A percentile compares a stretch with the other conserved stretches of the same genome.
Conservation (phyloP, 2,329 filamentous ascomycete genomes). For the Tolypocladium cylindrosporum region DNA sequence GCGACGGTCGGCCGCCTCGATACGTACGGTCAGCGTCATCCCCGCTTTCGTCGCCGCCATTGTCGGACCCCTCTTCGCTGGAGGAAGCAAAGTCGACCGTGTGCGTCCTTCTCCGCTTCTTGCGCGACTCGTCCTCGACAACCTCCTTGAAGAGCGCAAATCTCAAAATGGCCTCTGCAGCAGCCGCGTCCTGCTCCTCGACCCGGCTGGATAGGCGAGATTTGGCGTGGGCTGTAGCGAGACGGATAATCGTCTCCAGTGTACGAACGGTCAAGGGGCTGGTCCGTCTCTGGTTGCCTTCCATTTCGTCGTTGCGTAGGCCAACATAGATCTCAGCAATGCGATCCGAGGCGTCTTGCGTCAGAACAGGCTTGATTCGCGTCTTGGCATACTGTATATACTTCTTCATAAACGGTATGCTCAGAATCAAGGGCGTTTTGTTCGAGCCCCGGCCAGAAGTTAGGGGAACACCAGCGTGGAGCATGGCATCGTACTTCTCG, state of each 20-base stretch:
- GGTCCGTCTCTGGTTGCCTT: slow-evolving; percentile 86
- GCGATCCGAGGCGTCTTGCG: slow-evolving; percentile 82
- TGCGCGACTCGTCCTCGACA: slow-evolving; percentile 65
- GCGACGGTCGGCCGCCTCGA: slow-evolving; percentile 25
- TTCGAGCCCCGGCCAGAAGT: slow-evolving; percentile 63
- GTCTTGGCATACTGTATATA: slow-evolving; percentile 98
- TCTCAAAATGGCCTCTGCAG: slow-evolving; percentile 80
- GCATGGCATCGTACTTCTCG: slow-evolving; percentile 93
- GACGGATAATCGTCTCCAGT: slow-evolving; percentile 93
- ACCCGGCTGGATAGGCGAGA: slow-evolving; percentile 78
- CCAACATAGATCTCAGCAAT: slow-evolving; percentile 88
- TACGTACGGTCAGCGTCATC: slow-evolving; percentile 52
- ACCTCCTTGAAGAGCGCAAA: slow-evolving; percentile 98
- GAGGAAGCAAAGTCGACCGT: slow-evolving; percentile 47
- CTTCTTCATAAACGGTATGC: slow-evolving; percentile 98
- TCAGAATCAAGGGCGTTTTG: slow-evolving; percentile 77
- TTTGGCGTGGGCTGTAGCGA: slow-evolving; percentile 93
- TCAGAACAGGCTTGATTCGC: slow-evolving; percentile 79
- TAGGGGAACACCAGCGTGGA: slow-evolving; percentile 80
- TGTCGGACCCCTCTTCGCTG: slow-evolving; percentile 47
- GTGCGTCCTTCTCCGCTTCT: slow-evolving; percentile 68
- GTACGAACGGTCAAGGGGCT: slow-evolving; percentile 95
- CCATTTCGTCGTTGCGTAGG: slow-evolving; percentile 89
- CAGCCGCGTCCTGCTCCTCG: slow-evolving; percentile 77
- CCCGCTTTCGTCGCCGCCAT: slow-evolving; percentile 45